Base-by-base conservation (phyloP, 495 filamentous ascomycete genomes). In the Lindgomyces ingoldianus region DNA sequence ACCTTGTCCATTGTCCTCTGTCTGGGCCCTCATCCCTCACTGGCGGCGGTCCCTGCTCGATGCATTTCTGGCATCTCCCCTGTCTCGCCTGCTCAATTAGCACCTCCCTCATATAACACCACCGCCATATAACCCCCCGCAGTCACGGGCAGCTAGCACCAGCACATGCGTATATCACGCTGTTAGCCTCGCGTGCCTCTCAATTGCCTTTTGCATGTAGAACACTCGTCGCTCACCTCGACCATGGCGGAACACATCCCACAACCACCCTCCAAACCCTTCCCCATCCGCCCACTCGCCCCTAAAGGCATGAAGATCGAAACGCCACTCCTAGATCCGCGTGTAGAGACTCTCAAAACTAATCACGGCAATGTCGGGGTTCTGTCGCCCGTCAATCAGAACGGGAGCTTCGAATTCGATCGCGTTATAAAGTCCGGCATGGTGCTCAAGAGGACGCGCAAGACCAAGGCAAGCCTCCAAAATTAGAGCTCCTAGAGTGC, bases 341-440 rank as follows among this genome's bases (percentile, higher is more conserved):
- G 62, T 14, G 22, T 57, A 33, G 63, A 70, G 25, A 45, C 64
- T 3, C 51, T 67, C 64, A 67, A 44, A 79, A 80, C 29, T 80
- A 84, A 70, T 74, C 88, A 47, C 84, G 81, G 62, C 10, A 57
- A 29, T 19, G 72, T 85, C 12, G 85, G 85, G 59, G 82, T 83
- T 10, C 85, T 86, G 70, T 89, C 86, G 16, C 90, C 91, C 6
- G 91, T 98, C 62, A 94, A 96, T 70, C 90, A 96, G 75, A 92
- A 97, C 72, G 94, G 94, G 36, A 91, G 90, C 72, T 98, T 96
- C 74, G 91, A 91, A 69, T 94, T 95, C 71, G 94, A 98, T 73
- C 86, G 91, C 16, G 90, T 97, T 42, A 77, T 98, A 70, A 96
- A 96, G 76, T 85, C 86, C 50, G 93, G 93, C 21, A 88, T 85